Evolutionary conservation across 2,329 filamentous ascomycete species (phyloP), one percentile per base, ranked within the genome.

Genomic region (Rhynchosporium agropyri): DNA sequence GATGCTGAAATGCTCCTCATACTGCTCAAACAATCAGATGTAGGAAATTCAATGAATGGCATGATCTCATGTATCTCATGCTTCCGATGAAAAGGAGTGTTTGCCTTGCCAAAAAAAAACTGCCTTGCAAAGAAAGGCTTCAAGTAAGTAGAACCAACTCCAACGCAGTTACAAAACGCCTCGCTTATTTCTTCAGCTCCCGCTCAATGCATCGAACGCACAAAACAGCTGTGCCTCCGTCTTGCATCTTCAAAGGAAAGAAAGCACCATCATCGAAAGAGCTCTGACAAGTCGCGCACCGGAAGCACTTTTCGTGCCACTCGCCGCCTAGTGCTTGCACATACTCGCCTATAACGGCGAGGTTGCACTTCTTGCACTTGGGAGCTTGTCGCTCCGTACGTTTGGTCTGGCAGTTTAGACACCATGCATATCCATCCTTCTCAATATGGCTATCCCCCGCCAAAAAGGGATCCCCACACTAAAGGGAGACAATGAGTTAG

Each of bases 391-490:
- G 85, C 76, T 96, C 92, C 12, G 92, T 97, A 40, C 95, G 87
- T 74, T 92, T 91, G 13, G 93, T 96, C 79, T 98, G 94, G 75
- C 95, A 99, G 28, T 84, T 84, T 53, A 98, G 85, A 77, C 95
- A 99, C 93, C 95, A 99, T 4, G 95, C 95, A 76, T 96, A 98
- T 9, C 94, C 94, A 69, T 98, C 94, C 77, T 97, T 97, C 75
- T 99, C 95, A 61, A 99, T 88, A 72, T 89, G 86, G 51, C 85
- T 88, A 78, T 83, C 84, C 64, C 84, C 84, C 54, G 82, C 81
- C 68, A 83, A 91, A 74, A 99, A 99, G 0, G 95, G 94, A 78
- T 99, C 94, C 69, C 95, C 95, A 75, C 95, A 99, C 81, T 99
- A 20, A 20, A 20, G 1, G 20, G 20, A 20, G 20, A 20, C 20